Evolutionary conservation across 2,329 filamentous ascomycete species (phyloP).

Genomic region (Sporothrix inflata): DNA sequence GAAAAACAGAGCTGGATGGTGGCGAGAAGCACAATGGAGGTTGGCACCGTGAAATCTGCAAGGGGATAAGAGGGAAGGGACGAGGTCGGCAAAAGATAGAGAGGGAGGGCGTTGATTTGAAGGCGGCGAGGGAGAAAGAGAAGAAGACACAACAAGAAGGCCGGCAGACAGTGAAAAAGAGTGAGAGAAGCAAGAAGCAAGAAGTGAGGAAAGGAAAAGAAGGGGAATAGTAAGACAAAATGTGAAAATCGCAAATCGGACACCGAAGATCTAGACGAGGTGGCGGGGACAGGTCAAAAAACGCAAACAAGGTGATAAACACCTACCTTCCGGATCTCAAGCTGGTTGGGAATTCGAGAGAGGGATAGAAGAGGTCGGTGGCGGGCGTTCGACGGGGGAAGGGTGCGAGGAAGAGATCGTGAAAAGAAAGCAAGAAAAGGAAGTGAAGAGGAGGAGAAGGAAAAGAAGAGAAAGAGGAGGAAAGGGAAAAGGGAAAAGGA

Average conservation of each 20-base stretch:
- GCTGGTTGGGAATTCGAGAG: conserved; percentile 35
- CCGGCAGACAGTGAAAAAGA: conserved; percentile 36
- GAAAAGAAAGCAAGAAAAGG: conserved; percentile 35
- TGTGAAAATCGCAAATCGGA: conserved; percentile 8
- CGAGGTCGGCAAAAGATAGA: conserved; percentile 27
- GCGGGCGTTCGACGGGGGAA: conserved; percentile 37
- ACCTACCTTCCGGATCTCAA: conserved; percentile 18
- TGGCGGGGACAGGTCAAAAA: conserved; percentile 27
- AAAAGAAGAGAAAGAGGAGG: conserved; percentile 27
- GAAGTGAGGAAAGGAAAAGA: not conserved
- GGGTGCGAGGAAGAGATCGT: conserved; percentile 23
- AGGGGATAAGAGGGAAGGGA: conserved; percentile 14
- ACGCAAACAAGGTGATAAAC: conserved; percentile 39
- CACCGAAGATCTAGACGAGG: conserved; percentile 5
- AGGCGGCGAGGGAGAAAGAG: not conserved
- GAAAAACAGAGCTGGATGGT: not conserved
- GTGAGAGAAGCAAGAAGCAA: conserved; percentile 39
- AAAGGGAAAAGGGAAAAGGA: conserved; percentile 33
- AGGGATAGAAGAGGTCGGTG: conserved; percentile 37
- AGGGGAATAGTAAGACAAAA: conserved; percentile 14
- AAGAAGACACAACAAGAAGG: not conserved
- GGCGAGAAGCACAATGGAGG: conserved; percentile 19
- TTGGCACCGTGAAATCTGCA: not conserved
- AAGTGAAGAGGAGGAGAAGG: conserved; percentile 32
- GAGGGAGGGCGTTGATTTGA: conserved; percentile 35